Percentiles rank a stretch among this genome's conserved stretches.
Conservation (phyloP, 768 basidiomycete species). For the Leccinum uliginosum region DNA sequence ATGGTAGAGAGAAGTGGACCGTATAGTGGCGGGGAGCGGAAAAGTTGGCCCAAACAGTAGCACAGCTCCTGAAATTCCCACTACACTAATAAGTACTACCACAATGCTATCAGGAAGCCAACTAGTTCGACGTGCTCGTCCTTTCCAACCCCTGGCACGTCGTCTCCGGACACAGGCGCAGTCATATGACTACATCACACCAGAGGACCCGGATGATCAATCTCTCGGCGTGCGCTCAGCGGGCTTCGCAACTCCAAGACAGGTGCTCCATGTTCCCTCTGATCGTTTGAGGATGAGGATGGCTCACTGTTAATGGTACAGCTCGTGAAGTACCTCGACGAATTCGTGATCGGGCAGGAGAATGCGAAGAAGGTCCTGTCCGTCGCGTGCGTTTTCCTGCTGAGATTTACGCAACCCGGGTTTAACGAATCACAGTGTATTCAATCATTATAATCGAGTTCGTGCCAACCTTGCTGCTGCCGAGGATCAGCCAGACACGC, state of each 20-base stretch:
- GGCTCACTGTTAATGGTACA: conserved; percentile 28
- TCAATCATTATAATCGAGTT: conserved; percentile 92
- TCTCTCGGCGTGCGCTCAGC: conserved; percentile 36
- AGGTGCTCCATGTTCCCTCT: conserved; percentile 30
- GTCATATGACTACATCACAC: conserved; percentile 36
- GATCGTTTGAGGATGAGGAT: neutral
- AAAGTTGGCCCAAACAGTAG: neutral
- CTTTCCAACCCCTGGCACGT: conserved; percentile 30
- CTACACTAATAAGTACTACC: neutral
- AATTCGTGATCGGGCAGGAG: conserved; percentile 90
- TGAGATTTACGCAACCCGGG: neutral
- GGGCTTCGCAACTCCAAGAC: conserved; percentile 55
- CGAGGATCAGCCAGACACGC: conserved; percentile 34
- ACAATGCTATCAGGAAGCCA: conserved; percentile 22
- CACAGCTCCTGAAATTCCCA: conserved; percentile 1
- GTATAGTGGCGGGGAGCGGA: neutral
- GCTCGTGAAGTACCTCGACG: conserved; percentile 82
- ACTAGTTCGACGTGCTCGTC: conserved; percentile 24
- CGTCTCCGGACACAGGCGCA: conserved; percentile 56
- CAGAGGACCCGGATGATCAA: conserved; percentile 30
- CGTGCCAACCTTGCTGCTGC: conserved; percentile 58
- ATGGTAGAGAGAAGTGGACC: neutral
- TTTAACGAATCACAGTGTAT: conserved; percentile 53
- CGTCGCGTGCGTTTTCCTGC: conserved; percentile 70
- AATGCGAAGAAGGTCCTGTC: conserved; percentile 90